Evolutionary conservation across 106 monocot species (phyloP), one percentile per base, ranked within the genome.

Genomic region (Phalaenopsis aphrodite): DNA sequence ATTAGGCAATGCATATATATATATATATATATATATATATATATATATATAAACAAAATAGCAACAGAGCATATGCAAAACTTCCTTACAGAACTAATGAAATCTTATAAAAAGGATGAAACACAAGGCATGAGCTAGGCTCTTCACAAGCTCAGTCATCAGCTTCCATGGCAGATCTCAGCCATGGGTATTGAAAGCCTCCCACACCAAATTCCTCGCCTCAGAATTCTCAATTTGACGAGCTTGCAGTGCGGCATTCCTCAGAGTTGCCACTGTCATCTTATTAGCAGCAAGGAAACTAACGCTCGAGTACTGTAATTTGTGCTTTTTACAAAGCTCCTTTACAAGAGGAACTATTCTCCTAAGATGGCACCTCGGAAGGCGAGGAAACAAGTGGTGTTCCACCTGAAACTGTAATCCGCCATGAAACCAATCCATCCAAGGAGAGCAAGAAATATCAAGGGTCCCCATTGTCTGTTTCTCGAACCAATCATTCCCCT

Each of bases 401-500:
- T 91, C 91, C 41, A 88, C 77, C 81, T 91, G 84, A 61, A 88
- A 91, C 69, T 91, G 88, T 21, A 91, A n/a, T 5, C 91, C 93
- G 2, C 91, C 93, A 45, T 89, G 89, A 83, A 91, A 89, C 89
- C 91, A 93, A 78, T 93, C 93, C 91, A 93, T 90, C 88, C 86
- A 93, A 0, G 93, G 90, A 0, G 90, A 66, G 88, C 90, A 93
- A 2, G 75, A 48, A 47, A 94, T 90, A 77, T 94, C 76, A 2
- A 91, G 81, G 11, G 89, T 83, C 11, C 91, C 94, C 41, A 64
- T 79, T 11, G 88, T 88, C 84, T 94, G 91, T 83, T 82, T 90
- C 89, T 91, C 83, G n/a, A 88, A 86, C 94, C 94, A 94, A 41
- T 90, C 87, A 64, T 82, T 79, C 37, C 85, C 90, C 14, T 30